Evolutionary conservation across 805 yeast genomes (phyloP), one percentile per base, ranked within the genome.

Genomic region (Candida argentea): DNA sequence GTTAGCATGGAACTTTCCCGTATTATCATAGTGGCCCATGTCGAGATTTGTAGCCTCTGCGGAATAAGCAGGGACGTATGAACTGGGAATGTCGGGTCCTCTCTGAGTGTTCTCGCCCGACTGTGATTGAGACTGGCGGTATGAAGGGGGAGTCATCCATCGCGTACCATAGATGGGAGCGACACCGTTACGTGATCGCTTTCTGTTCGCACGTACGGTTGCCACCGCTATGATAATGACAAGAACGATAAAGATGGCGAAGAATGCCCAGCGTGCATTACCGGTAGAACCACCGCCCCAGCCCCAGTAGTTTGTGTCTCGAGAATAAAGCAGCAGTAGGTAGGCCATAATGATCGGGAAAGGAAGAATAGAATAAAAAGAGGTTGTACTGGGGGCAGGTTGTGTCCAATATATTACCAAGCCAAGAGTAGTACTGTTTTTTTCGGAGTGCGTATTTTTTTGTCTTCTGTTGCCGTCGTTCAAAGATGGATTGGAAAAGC

Each of bases 81-180:
- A 45, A 24, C 48, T 44, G 9, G 56, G 60, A 32, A 46, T 36
- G 19, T 54, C 63, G 2, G 67, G 66, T 25, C 67, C 70, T 6
- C 61, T 53, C 22, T 47, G 48, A 15, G 36, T 35, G 22, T 36
- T 39, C 25, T 61, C 64, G 30, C 65, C 57, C 38, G 72, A 67
- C 33, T 71, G 75, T 28, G 57, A 59, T 42, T 80, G 81, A 1
- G 85, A 70, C 39, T 76, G 84, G 26, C 61, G 48, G 44, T 83
- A 83, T 7, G 76, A 63, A 1, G 93, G 93, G 5, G 95, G 95
- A 0, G 91, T 79, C 59, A 85, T 72, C 93, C 93, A 81, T 7
- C 81, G 70, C 1, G 91, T 81, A 6, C 89, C 89, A 34, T 70
- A 57, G 2, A 83, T 59, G 0, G 94, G 94, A 16, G 55, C 60